These are phyloP conservation scores for Cryptomeria japonica DNA, from an alignment of 75 land plant genomes.

Conservation along the genomic window DNA sequence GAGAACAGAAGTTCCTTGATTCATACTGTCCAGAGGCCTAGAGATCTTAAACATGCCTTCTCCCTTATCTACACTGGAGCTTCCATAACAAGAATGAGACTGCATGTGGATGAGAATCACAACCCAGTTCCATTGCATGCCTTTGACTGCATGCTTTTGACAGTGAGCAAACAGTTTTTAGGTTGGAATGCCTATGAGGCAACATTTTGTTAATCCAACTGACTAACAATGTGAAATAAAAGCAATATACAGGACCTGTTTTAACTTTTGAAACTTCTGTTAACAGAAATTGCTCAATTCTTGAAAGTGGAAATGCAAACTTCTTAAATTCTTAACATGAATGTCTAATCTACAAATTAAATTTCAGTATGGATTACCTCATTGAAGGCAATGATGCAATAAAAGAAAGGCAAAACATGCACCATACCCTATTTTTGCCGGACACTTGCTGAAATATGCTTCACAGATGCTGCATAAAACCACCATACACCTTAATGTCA, in stretches of 20 bases:
- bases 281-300: neutral
- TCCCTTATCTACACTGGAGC: too few relatives aligned
- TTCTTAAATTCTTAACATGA: neutral
- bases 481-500: neutral
- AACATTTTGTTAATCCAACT: too few relatives aligned
- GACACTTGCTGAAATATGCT: slow-evolving; percentile 85
- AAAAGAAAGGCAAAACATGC: neutral
- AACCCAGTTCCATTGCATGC: too few relatives aligned
- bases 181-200: too few relatives aligned
- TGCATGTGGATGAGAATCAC: too few relatives aligned
- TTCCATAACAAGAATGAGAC: too few relatives aligned
- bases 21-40: neutral
- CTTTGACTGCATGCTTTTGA: too few relatives aligned
- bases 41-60: too few relatives aligned
- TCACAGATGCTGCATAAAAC: slow-evolving; percentile 82
- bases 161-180: too few relatives aligned
- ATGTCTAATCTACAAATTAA: neutral
- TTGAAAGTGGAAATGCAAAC: neutral
- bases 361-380: neutral
- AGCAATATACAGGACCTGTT: neutral
- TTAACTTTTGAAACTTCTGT: neutral
- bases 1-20: neutral
- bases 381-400: neutral
- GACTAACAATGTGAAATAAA: neutral
- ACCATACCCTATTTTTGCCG: slow-evolving; percentile 85